Base-by-base conservation (phyloP, 2,329 filamentous ascomycete genomes). In the Pseudogymnoascus sp. region DNA sequence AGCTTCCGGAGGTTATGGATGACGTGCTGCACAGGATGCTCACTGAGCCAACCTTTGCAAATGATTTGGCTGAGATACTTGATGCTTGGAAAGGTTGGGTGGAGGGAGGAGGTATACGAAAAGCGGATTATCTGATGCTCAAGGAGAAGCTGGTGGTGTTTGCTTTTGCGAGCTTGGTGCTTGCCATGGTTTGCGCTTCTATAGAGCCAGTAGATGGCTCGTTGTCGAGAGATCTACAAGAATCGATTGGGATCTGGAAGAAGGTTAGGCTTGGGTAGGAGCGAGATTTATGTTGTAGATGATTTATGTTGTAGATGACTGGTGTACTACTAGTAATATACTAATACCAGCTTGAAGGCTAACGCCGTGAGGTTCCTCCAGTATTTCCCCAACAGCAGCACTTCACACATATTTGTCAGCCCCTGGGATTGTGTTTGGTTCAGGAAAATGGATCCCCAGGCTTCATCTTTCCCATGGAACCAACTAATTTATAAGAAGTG, bases 71-170 rank as follows among this genome's bases (percentile, higher is more conserved):
- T 63, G 66, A 69, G 33, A 76, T 81, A 70, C 67, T 85, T 33
- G 80, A 82, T 62, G 67, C 70, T 39, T 84, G 82, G 82, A 81
- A 78, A 69, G 72, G 74, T 1, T 84, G 82, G 80, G 77, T 79
- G 1, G 80, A 83, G 31, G 78, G 80, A 61, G 80, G 80, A 6
- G 81, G 82, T 6, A 81, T 84, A 78, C 74, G 77, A 27, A 76
- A 70, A 64, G 71, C 74, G 2, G 80, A 84, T 62, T 73, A 77
- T 42, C 60, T 71, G 1, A 65, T 71, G 1, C 63, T 82, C 52
- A 70, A 73, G 42, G 73, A 76, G 6, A 71, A 75, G 10, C 72
- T 71, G 66, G 67, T 72, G n/a, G 67, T 67, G 4, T 82, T 83
- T 71, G 78, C 79, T 1, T 73, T 78, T 61, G 80, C 80, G 1